Evolutionary conservation across 176 grass and related monocot species (phyloP), one percentile per base, ranked within the genome.

Genomic region (Lolium multiflorum): DNA sequence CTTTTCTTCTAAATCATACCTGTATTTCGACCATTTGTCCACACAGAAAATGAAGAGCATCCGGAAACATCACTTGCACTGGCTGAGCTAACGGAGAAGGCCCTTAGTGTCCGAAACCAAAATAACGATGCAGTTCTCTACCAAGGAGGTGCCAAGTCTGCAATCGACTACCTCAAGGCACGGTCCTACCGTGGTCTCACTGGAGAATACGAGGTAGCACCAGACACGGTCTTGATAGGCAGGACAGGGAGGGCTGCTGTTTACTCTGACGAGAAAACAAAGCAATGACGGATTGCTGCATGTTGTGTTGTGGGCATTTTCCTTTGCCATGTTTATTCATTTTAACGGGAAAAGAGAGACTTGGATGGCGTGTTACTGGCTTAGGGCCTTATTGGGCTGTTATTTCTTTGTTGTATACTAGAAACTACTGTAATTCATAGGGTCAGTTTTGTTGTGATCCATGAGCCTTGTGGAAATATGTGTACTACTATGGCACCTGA

Each of bases 161-260:
- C 92, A 10, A 81, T 91, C 0, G 88, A 96, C 49, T 98, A 94
- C 85, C 93, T 96, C 77, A 85, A 93, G 69, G 87, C 96, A 5
- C 87, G 88, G 11, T 91, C 96, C 0, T 96, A 89, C 81, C 91
- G 84, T 72, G 96, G 94, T 88, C 84, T 98, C 51, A 94, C 77
- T 0, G 87, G 85, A 79, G 87, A 94, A 76, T 96, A 86, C 5
- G 79, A 92, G 59, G 87, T 55, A 43, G 47, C 75, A 39, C 84
- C 92, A 6, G 78, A 89, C 52, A 84, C 90, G 44, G 63, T 94
- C 76, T 72, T 94, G 71, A 55, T 91, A 22, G 96, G 96, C 52
- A 87, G 91, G 55, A 81, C 61, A 2, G 93, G 93, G 71, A 95
- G 90, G 66, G 96, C 96, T 54, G 80, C 96, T 84, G 84, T 84